Percentiles rank a stretch among this genome's conserved stretches.
These are phyloP conservation scores for Leptomonas seymouri DNA, from an alignment of 208 protist species.

Conservation along the genomic window DNA sequence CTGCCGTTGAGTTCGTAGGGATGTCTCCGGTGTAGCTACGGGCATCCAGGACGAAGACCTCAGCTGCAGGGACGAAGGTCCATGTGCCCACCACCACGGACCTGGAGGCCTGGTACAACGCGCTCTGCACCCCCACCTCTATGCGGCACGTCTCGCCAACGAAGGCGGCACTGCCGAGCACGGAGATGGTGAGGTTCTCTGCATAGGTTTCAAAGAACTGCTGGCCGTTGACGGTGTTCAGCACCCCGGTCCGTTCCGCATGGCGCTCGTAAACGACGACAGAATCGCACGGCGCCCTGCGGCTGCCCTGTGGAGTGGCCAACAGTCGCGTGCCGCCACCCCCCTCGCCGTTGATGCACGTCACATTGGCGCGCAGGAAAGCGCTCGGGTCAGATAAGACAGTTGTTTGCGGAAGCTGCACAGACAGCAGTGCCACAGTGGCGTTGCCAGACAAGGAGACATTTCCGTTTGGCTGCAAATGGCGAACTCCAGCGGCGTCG, in stretches of 20 bases:
- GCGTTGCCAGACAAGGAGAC: conserved; percentile 19
- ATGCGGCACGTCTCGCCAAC: conserved; percentile 33
- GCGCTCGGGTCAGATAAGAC: conserved; percentile 24
- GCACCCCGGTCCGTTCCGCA: conserved; percentile 27
- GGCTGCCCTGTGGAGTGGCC: conserved; percentile 16
- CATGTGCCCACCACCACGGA: conserved; percentile 27
- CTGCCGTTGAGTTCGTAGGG: not conserved
- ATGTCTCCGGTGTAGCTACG: conserved; percentile 5
- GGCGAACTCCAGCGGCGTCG: conserved; percentile 12
- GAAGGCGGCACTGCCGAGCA: conserved; percentile 24
- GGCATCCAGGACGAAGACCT: conserved; percentile 11
- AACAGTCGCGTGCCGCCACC: conserved; percentile 28
- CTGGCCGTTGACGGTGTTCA: conserved; percentile 13
- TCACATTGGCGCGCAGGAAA: conserved; percentile 28
- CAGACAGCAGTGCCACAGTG: conserved; percentile 19
- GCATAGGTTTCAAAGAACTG: conserved; percentile 36
- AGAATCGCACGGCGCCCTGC: conserved; percentile 16
- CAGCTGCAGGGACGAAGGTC: conserved; percentile 21
- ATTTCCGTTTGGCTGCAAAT: conserved; percentile 1
- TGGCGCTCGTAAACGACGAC: conserved; percentile 36
- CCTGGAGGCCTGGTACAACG: conserved; percentile 18
- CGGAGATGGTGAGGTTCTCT: conserved; percentile 25
- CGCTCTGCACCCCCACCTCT: conserved; percentile 24
- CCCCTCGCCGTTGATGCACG: conserved; percentile 15
- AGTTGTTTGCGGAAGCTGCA: conserved; percentile 29